These are phyloP conservation scores for Arthrobotrys iridis DNA, from an alignment of 2,329 filamentous ascomycete species.

Conservation along the genomic window DNA sequence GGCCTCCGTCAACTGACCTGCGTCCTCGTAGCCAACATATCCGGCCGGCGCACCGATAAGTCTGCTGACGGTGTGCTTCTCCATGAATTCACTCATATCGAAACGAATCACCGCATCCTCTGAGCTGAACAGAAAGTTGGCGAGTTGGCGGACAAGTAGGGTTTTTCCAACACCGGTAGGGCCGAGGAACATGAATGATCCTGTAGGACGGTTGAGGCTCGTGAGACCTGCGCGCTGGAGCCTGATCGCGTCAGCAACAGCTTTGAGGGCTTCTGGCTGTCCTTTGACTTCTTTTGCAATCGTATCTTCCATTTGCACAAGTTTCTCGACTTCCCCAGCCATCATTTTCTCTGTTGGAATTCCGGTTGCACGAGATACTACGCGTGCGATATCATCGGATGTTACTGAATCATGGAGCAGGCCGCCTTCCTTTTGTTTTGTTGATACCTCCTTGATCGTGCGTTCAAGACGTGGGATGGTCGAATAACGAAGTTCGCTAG, in stretches of 20 bases:
- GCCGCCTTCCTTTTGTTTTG: conserved; percentile 64
- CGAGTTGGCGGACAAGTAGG: conserved; percentile 95
- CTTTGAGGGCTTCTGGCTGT: conserved; percentile 90
- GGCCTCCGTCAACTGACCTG: conserved; percentile 93
- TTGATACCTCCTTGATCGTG: conserved; percentile 79
- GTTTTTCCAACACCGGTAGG: conserved; percentile 98
- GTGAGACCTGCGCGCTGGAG: conserved; percentile 92
- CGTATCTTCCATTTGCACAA: conserved; percentile 94
- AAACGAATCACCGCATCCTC: conserved; percentile 91
- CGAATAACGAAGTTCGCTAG: conserved; percentile 90
- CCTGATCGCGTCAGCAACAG: conserved; percentile 90
- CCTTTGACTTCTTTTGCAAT: conserved; percentile 85
- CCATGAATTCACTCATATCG: conserved; percentile 98
- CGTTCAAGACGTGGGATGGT: conserved; percentile 82
- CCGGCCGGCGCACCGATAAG: conserved; percentile 93
- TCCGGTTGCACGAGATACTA: conserved; percentile 89
- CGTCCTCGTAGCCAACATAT: conserved; percentile 96
- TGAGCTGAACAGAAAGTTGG: conserved; percentile 90
- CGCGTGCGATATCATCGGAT: conserved; percentile 89
- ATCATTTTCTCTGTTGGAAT: conserved; percentile 94
- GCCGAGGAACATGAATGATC: conserved; percentile 96
- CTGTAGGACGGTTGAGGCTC: conserved; percentile 88
- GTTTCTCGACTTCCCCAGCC: conserved; percentile 89
- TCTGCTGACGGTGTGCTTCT: conserved; percentile 93
- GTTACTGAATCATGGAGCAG: conserved; percentile 95